Base-by-base conservation (phyloP, 1,139 yeast genomes). In the Saccharomycopsis hybrid region DNA sequence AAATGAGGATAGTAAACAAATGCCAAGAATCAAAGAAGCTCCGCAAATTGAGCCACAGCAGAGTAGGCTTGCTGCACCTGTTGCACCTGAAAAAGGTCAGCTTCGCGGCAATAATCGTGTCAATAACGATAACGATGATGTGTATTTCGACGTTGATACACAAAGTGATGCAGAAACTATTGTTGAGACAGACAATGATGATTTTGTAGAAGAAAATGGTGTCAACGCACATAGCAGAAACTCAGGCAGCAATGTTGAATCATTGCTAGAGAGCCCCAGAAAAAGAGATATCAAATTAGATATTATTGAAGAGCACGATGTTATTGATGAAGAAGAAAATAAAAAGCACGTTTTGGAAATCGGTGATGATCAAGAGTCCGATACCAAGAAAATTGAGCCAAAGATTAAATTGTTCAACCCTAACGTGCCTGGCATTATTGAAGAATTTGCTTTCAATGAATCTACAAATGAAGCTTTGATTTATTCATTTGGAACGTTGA, bases 151-250 rank as follows among this genome's bases (percentile, higher is more conserved):
- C 39, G 24, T 11, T 7, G 51, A 37, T 8, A 11, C 5, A 2
- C 29, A 51, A 9, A 44, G 48, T 44, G 51, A 48, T 33, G 48
- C 43, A 9, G 51, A 48, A 18, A 48, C 51, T 24, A 43, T 48
- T 5, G 43, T 43, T n/a, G 47, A 44, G 8, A 42, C 25, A 27
- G 47, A 43, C 11, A 30, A 11, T 31, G 35, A 31, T 31, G 35
- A 31, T 11, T 8, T 8, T 31, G 35, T 8, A 8, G 35, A 31
- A 31, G 35, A 31, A 8, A 7, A 31, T 8, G 47, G 25, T 25
- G 27, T 9, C 24, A 30, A 35, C 4, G 25, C 44, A 18, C 18
- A 18, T 18, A 18, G 18, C 18, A 18, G 18, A 18, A 18, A 18
- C 18, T 18, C 18, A 18, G 18, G 18, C 18, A 18, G 18, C 18